Evolutionary conservation across 2,329 filamentous ascomycete species (phyloP).

Genomic region (Verticillium nubilum): DNA sequence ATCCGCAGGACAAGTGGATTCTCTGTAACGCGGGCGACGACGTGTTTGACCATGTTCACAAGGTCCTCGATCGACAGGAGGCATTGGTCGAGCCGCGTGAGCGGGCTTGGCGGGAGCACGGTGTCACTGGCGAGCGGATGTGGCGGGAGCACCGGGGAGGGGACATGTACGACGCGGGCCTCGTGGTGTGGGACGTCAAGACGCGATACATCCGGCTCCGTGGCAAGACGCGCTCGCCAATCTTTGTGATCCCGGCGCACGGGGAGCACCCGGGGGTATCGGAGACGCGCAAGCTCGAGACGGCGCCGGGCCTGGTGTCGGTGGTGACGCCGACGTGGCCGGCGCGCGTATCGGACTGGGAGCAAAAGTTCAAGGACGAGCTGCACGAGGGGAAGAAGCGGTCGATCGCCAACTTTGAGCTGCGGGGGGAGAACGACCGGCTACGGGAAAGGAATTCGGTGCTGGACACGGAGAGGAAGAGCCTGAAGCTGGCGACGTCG

Average conservation of each 20-base stretch:
- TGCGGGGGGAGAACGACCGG: conserved; percentile 11
- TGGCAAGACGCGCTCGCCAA: conserved; percentile 34
- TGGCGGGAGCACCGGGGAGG: conserved; percentile 21
- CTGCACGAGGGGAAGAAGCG: conserved; percentile 14
- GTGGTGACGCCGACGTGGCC: conserved; percentile 19
- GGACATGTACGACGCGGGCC: conserved; percentile 30
- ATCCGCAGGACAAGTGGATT: conserved; percentile 50
- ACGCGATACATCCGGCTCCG: conserved; percentile 50
- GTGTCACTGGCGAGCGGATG: conserved; percentile 35
- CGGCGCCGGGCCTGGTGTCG: conserved; percentile 34
- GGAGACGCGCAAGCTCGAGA: conserved; percentile 35
- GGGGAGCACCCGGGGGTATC: conserved; percentile 37
- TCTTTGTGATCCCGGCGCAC: conserved; percentile 49
- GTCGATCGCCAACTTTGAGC: conserved; percentile 6
- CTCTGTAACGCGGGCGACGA: conserved; percentile 50
- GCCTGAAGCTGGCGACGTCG: conserved; percentile 1
- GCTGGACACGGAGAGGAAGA: conserved; percentile 7
- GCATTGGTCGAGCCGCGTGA: conserved; percentile 28
- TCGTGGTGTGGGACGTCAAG: conserved; percentile 41
- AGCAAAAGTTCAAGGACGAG: conserved; percentile 16
- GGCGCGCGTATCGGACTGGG: conserved; percentile 24
- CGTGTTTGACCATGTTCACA: conserved; percentile 39
- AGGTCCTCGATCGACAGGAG: conserved; percentile 40
- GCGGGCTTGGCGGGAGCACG: conserved; percentile 25
- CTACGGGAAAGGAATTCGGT: conserved; percentile 10